Conservation (phyloP, 805 yeast species). For the Candida xiaguanensis region DNA sequence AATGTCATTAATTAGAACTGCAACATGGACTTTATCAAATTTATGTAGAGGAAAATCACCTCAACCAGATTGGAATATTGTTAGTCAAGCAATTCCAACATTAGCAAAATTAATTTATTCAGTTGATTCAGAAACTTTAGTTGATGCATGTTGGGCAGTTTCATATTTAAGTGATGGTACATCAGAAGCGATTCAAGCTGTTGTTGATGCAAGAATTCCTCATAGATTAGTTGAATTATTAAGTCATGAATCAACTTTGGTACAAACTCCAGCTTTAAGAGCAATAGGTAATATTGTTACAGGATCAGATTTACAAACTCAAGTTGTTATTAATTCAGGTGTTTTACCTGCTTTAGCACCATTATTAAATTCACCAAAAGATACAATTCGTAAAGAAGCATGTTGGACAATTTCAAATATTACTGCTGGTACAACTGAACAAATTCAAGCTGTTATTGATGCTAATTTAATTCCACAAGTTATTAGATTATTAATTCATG, state of each 20-base stretch:
- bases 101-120: conserved; percentile 88
- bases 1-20: conserved; percentile 89
- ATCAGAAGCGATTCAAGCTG: conserved; percentile 91
- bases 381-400: conserved; percentile 92
- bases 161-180: conserved; percentile 93
- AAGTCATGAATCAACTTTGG: conserved; percentile 75
- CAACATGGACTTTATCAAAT: conserved; percentile 97
- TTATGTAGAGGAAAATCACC: conserved; percentile 96
- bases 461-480: conserved; percentile 90
- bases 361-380: conserved; percentile 79
- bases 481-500: conserved; percentile 70
- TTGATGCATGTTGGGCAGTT: conserved; percentile 99
- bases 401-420: conserved; percentile 99
- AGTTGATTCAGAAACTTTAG: conserved; percentile 86
- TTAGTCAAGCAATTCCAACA: conserved; percentile 84
- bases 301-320: conserved; percentile 94
- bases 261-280: conserved; percentile 95
- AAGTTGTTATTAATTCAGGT: conserved; percentile 88
- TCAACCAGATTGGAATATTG: conserved; percentile 91
- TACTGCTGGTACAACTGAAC: conserved; percentile 94
- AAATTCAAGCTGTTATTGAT: conserved; percentile 95
- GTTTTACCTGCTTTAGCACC: conserved; percentile 82
- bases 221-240: conserved; percentile 88
- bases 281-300: conserved; percentile 98
- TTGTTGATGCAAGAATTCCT: conserved; percentile 93